Conservation (phyloP, 768 basidiomycete species). For the Phylloporus sp. region DNA sequence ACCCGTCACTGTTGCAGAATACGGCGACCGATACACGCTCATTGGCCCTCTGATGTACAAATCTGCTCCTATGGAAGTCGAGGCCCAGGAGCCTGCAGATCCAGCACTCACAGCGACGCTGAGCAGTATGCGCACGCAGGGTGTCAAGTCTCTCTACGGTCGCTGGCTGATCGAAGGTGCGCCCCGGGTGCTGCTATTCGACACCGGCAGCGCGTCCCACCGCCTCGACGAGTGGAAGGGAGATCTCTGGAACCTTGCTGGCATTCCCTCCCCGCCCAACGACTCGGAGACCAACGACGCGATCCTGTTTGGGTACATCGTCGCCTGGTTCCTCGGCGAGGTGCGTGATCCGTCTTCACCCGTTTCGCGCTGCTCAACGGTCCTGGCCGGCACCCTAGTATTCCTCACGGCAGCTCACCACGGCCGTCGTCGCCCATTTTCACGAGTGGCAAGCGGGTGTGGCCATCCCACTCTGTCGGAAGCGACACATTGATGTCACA, state of each 20-base stretch:
- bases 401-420: slow-evolving; percentile 71
- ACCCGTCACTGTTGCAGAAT: slow-evolving; percentile 95
- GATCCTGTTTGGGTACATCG: slow-evolving; percentile 95
- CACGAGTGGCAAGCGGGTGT: slow-evolving; percentile 99
- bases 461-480: slow-evolving; percentile 91
- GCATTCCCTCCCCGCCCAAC: slow-evolving; percentile 93
- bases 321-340: slow-evolving; percentile 99
- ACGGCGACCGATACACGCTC: slow-evolving; percentile 91
- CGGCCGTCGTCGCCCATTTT: slow-evolving; percentile 94
- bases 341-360: slow-evolving; percentile 42
- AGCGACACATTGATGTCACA: slow-evolving; percentile 96
- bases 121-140: slow-evolving; percentile 80
- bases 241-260: slow-evolving; percentile 97
- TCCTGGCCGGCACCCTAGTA: slow-evolving; percentile 46
- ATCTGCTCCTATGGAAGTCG: slow-evolving; percentile 98
- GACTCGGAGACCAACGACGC: slow-evolving; percentile 99
- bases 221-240: slow-evolving; percentile 98
- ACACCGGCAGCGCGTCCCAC: slow-evolving; percentile 83
- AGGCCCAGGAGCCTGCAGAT: slow-evolving; percentile 84
- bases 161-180: slow-evolving; percentile 98
- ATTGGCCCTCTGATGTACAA: slow-evolving; percentile 99
- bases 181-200: slow-evolving; percentile 92
- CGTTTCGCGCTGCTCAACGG: slow-evolving; percentile 6
- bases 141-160: slow-evolving; percentile 93
- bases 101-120: slow-evolving; percentile 72